A percentile compares a stretch with the other conserved stretches of the same genome.
Evolutionary conservation across 345 rosid species (phyloP).

Genomic region (Eutrema japonicum): DNA sequence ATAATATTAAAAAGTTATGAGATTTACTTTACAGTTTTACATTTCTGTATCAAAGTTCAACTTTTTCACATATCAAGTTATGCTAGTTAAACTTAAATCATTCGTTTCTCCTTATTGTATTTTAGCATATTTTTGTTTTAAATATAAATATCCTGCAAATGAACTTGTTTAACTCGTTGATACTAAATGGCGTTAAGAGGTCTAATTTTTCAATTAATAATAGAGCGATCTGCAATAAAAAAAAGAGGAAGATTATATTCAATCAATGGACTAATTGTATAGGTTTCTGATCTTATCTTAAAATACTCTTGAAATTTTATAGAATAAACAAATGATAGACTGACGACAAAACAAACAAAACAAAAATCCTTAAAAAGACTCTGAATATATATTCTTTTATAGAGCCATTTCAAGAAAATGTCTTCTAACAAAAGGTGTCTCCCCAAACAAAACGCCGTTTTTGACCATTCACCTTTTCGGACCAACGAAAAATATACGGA

Average conservation of each 20-base stretch:
- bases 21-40: too few relatives aligned
- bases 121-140: too few relatives aligned
- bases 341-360: background rate
- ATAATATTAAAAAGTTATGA: too few relatives aligned
- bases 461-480: conserved; percentile 16
- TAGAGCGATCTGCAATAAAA: background rate
- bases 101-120: too few relatives aligned
- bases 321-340: background rate
- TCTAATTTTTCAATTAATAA: background rate
- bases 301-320: background rate
- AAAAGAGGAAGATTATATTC: background rate
- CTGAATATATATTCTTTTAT: background rate
- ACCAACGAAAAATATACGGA: conserved; percentile 20
- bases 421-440: conserved; percentile 8
- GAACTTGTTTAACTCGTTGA: background rate
- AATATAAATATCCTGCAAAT: background rate
- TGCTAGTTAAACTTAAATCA: too few relatives aligned
- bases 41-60: background rate
- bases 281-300: background rate
- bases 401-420: conserved; percentile 12
- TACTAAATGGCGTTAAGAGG: background rate
- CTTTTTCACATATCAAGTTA: background rate
- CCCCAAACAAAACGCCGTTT: conserved; percentile 35
- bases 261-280: background rate
- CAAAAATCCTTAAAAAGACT: background rate